A percentile compares a stretch with the other conserved stretches of the same genome.
Conservation (phyloP, 805 yeast species). For the Saccharomyces eubayanus region DNA sequence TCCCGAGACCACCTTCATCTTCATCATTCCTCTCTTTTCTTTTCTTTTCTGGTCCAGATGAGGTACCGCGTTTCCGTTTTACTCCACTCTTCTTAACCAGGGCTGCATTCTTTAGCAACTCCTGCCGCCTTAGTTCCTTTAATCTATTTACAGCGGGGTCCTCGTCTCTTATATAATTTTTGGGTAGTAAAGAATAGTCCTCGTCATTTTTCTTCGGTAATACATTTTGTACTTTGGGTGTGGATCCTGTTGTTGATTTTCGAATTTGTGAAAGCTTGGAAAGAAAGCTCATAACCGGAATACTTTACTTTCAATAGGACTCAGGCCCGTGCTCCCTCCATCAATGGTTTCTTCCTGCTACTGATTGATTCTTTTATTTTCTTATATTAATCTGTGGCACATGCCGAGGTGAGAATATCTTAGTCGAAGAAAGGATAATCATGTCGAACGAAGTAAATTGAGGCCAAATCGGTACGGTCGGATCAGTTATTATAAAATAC, state of each 20-base stretch:
- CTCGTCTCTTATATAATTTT: conserved; percentile 29
- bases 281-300: conserved; percentile 24
- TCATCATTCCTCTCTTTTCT: conserved; percentile 11
- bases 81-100: conserved; percentile 27
- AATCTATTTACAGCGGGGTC: conserved; percentile 68
- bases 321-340: neutral
- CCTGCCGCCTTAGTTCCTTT: conserved; percentile 57
- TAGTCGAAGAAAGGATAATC: neutral
- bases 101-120: conserved; percentile 36
- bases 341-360: neutral
- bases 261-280: conserved; percentile 24
- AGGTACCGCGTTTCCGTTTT: conserved; percentile 2
- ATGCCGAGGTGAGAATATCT: neutral
- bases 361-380: neutral
- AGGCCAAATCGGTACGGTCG: neutral
- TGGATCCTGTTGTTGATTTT: conserved; percentile 11
- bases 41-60: neutral
- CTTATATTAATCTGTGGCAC: neutral
- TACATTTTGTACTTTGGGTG: conserved; percentile 1
- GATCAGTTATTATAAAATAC: neutral
- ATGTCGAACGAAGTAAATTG: neutral
- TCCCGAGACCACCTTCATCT: conserved; percentile 10
- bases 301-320: neutral
- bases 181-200: conserved; percentile 19
- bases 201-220: conserved; percentile 5